Evolutionary conservation across 1,139 yeast genomes (phyloP).

Genomic region (Lodderomyces pseudojiufengensis): DNA sequence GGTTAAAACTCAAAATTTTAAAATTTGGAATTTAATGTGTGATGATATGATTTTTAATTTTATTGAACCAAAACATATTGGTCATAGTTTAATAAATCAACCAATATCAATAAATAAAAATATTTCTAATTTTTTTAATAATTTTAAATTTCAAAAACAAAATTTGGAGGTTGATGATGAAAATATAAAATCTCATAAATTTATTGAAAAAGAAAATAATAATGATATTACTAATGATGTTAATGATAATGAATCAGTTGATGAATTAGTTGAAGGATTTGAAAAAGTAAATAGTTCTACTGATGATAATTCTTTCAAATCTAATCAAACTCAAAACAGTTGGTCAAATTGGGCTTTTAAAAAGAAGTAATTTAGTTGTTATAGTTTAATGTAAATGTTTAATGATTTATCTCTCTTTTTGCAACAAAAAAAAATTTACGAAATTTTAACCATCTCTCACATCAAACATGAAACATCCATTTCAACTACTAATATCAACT

Average conservation of each 20-base stretch:
- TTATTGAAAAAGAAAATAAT: constrained; percentile 12
- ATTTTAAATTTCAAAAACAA: constrained; percentile 18
- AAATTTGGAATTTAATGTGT: constrained; percentile 66
- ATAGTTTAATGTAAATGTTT: not conserved
- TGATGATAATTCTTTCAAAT: constrained; percentile 5
- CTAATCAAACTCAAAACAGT: constrained; percentile 5
- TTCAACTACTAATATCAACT: constrained; percentile 50
- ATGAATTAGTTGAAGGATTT: constrained; percentile 13
- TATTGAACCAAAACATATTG: constrained; percentile 73
- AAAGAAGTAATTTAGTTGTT: constrained; percentile 8
- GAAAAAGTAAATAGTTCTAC: constrained; percentile 9
- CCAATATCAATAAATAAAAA: constrained; percentile 15
- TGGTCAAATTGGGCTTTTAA: constrained; percentile 19
- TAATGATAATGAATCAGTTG: constrained; percentile 10
- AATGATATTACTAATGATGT: constrained; percentile 1
- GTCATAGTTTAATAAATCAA: constrained; percentile 21
- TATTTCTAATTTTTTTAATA: constrained; percentile 26
- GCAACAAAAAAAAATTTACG: not conserved
- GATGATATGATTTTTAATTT: constrained; percentile 90
- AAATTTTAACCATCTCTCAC: not conserved
- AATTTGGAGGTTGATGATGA: constrained; percentile 7
- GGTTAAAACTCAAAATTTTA: constrained; percentile 63
- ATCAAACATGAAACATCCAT: constrained; percentile 60
- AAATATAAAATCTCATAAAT: constrained; percentile 17
- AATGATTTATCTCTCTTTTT: not conserved